Conservation (phyloP, 352 stramenopile species). For the Globisporangium lucens region DNA sequence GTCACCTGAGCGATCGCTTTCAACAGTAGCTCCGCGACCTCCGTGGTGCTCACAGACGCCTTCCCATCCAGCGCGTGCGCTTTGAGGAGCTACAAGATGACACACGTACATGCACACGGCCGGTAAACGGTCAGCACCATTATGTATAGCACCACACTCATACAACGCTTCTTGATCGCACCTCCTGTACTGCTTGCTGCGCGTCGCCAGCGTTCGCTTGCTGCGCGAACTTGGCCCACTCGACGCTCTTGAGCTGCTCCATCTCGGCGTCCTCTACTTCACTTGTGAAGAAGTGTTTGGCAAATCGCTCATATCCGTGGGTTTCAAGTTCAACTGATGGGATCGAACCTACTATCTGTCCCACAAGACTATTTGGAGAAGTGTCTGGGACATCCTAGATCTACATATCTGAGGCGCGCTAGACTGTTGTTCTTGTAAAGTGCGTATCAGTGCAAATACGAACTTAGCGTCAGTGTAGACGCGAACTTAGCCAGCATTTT, state of each 20-base stretch:
- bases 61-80: conserved; percentile 24
- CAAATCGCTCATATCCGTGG: neutral
- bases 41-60: conserved; percentile 10
- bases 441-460: neutral
- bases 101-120: neutral
- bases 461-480: neutral
- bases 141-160: neutral
- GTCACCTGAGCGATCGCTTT: conserved; percentile 20
- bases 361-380: neutral
- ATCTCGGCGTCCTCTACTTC: neutral
- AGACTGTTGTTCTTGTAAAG: neutral
- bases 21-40: conserved; percentile 31
- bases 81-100: conserved; percentile 26
- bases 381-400: neutral
- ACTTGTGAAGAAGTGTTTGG: neutral
- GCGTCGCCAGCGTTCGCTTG: conserved; percentile 5
- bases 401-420: neutral
- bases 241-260: conserved; percentile 21
- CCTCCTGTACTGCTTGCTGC: conserved; percentile 17
- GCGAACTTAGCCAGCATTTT: too few relatives aligned
- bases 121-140: neutral
- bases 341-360: neutral
- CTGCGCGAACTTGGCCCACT: conserved; percentile 28
- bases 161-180: neutral
- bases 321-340: neutral